Evolutionary conservation across 1,284 basidiomycete genomes (phyloP), one percentile per base, ranked within the genome.

Genomic region (Cutaneotrichosporon arboriforme): DNA sequence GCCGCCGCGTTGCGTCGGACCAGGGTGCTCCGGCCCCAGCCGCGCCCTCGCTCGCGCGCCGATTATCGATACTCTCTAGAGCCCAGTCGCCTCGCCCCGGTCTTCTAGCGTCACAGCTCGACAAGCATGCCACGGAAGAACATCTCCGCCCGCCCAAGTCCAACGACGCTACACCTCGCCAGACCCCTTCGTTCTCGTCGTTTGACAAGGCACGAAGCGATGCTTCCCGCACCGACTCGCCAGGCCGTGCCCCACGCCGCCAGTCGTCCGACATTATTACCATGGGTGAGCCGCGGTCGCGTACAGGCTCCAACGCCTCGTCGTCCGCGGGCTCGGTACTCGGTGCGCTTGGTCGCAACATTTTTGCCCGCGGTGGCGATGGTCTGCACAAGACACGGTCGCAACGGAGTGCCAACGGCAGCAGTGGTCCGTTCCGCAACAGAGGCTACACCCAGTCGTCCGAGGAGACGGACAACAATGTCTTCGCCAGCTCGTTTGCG

Each of bases 391-490:
- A 64, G 5, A 52, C 31, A 18, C 18, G 33, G 5, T 35, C 43
- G 9, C 43, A 45, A 12, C 43, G 43, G 31, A 35, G 67, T 12
- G 65, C 66, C 54, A 66, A 66, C 34, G 46, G 46, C 12, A 31
- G 26, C 26, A 31, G 26, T 10, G 26, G 26, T 31, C 7, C 26
- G 7, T 31, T 49, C 20, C 51, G 51, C 39, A 42, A 14, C 26
- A 45, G 52, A 8, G 48, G 41, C n/a, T 54, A 54, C 34, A 52
- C 63, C 14, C 59, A 66, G 13, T 63, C 64, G 22, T 66, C 65
- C 8, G 66, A 63, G 34, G 72, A 68, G 18, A 56, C 38, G 20
- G 57, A 70, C 26, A 57, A 68, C 31, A 57, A 51, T 37, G 52
- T 58, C 15, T 54, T 58, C 55, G 9, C 22, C 45, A 8, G 61